Percentiles rank a stretch among this genome's conserved stretches.
Conservation (phyloP, 306 rosid species). For the Castanea crenata region DNA sequence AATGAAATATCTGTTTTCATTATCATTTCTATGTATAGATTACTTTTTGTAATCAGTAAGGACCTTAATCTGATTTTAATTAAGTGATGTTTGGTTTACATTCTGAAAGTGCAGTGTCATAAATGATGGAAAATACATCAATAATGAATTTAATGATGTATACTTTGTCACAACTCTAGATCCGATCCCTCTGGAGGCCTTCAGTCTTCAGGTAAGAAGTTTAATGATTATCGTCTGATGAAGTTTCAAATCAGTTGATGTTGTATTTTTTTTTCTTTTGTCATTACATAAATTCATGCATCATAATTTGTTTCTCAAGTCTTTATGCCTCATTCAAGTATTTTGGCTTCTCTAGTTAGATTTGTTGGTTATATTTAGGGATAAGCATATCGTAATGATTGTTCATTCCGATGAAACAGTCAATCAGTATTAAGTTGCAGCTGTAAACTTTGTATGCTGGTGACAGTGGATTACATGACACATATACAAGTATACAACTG, state of each 20-base stretch:
- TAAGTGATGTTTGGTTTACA: constrained; percentile 27
- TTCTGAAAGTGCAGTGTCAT: constrained; percentile 56
- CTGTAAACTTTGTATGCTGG: neutral
- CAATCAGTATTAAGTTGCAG: neutral
- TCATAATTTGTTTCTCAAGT: neutral
- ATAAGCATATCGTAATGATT: neutral
- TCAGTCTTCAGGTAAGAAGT: constrained; percentile 83
- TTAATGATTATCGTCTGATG: constrained; percentile 12
- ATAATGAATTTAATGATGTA: constrained; percentile 83
- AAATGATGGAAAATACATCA: constrained; percentile 73
- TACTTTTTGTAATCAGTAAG: neutral
- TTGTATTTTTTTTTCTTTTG: neutral
- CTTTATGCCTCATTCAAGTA: neutral
- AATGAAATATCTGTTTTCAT: neutral
- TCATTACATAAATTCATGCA: neutral
- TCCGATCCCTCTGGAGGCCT: constrained; percentile 89
- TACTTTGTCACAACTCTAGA: constrained; percentile 81
- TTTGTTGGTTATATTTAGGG: constrained; percentile 5
- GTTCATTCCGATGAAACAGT: neutral
- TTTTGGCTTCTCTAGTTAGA: neutral
- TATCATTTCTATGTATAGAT: neutral
- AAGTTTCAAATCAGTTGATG: neutral
- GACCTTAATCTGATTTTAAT: constrained; percentile 10
- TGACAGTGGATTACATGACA: neutral
- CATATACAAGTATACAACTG: neutral